Percentiles rank a stretch among this genome's conserved stretches.
These are phyloP conservation scores for Monilinia fructigena DNA, from an alignment of 2,329 filamentous ascomycete genomes.

Conservation along the genomic window DNA sequence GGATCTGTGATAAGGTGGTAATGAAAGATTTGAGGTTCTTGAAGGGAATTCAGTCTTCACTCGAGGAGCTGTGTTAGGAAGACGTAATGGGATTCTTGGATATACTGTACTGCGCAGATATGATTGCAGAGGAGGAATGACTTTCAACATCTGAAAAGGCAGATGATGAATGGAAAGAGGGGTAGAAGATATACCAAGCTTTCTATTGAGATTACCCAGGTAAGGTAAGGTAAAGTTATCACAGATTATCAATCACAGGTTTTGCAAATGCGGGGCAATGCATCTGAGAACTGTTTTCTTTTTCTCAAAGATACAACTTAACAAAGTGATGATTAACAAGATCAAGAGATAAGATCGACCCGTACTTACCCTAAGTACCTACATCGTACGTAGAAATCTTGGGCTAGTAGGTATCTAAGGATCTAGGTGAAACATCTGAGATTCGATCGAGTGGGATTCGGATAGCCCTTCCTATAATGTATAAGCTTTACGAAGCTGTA, in stretches of 20 bases:
- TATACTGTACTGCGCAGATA: slow-evolving; percentile 13
- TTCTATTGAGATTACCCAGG: neutral
- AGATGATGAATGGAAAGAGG: neutral
- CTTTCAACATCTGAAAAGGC: slow-evolving; percentile 16
- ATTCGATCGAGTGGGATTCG: slow-evolving; percentile 3
- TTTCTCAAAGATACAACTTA: slow-evolving; percentile 4
- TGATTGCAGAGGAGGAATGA: slow-evolving; percentile 13
- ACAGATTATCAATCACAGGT: neutral
- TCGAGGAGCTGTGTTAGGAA: slow-evolving; percentile 1
- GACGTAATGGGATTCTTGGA: slow-evolving; percentile 1
- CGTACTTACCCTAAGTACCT: no score
- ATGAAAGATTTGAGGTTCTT: neutral
- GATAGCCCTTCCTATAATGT: slow-evolving; percentile 18
- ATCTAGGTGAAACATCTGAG: neutral
- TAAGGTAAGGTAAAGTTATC: neutral
- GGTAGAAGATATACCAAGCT: slow-evolving; percentile 6
- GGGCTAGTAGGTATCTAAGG: no score
- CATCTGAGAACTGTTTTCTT: neutral
- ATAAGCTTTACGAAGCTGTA: slow-evolving; percentile 12
- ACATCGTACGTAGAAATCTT: no score
- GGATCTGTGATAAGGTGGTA: slow-evolving; percentile 20
- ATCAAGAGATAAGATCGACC: slow-evolving; percentile 17
- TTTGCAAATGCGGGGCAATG: slow-evolving; percentile 17
- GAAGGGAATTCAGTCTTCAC: slow-evolving; percentile 3
- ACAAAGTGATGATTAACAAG: neutral